These are phyloP conservation scores for Geosmithia morbida DNA, from an alignment of 2,329 filamentous ascomycete genomes.

Conservation along the genomic window DNA sequence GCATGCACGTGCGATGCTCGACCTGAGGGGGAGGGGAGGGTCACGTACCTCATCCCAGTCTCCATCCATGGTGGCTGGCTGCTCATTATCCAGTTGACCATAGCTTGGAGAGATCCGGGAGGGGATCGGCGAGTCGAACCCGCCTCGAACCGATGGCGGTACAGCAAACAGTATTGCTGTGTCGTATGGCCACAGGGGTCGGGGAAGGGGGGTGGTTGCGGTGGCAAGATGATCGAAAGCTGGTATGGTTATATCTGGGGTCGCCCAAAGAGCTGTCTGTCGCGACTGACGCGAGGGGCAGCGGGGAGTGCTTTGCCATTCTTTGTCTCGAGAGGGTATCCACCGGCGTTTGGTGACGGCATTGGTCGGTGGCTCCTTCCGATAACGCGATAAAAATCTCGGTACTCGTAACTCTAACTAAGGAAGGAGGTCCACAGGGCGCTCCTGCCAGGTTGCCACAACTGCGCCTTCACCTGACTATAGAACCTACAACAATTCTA, in stretches of 20 bases:
- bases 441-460: background rate
- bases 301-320: no score
- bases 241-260: background rate
- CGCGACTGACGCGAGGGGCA: slow-evolving; percentile 2
- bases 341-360: background rate
- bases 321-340: background rate
- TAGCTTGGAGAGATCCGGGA: slow-evolving; percentile 8
- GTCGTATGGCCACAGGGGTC: background rate
- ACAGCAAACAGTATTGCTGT: background rate
- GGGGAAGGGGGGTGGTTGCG: background rate
- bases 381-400: background rate
- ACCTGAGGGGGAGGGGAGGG: background rate
- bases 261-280: background rate
- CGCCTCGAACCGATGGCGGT: background rate
- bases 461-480: background rate
- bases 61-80: slow-evolving; percentile 41
- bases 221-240: background rate
- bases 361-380: background rate
- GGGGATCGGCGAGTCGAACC: background rate
- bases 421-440: slow-evolving; percentile 5
- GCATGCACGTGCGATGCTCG: background rate
- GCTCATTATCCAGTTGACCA: slow-evolving; percentile 20
- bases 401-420: background rate
- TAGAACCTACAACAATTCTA: no score
- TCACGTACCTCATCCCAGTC: slow-evolving; percentile 52